Evolutionary conservation across 2,329 filamentous ascomycete genomes (phyloP), one percentile per base, ranked within the genome.

Genomic region (Chaetomium globosum): DNA sequence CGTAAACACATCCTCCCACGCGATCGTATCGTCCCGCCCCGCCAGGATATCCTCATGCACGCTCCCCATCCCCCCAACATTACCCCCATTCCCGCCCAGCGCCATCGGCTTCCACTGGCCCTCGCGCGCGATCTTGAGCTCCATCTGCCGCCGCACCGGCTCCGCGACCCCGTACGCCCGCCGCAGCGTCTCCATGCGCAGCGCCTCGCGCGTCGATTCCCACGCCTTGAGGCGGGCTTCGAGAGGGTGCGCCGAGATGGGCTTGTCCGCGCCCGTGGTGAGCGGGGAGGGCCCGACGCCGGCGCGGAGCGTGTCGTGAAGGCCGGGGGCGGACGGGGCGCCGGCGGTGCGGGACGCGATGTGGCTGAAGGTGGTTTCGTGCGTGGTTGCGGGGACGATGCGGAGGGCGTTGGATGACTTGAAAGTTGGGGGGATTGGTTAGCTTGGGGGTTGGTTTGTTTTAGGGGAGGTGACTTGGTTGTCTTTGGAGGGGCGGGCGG

Each of bases 1-100:
- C 23, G 85, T 87, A 76, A 89, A 98, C 23, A 99, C 87, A 81
- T 98, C 95, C 83, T 99, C 95, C 95, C 95, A 99, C 9, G 84
- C 87, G 72, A 96, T 82, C 73, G 86, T 89, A 31, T 85, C 80
- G 76, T 98, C 95, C 74, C 88, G 82, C 4, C 93, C 93, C 67
- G 84, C 85, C 74, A 99, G 80, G 69, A 99, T 92, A 77, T 98
- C 94, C 81, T 92, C 91, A 80, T 97, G 93, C 59, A 98, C 83
- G 74, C 87, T 87, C 12, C 85, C 83, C 56, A 81, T 69, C 72
- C 69, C 78, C 3, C 48, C 31, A 5, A 12, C 30, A 71, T 6
- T 21, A 71, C 75, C 80, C 60, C n/a, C n/a, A n/a, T n/a, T n/a
- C n/a, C 81, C 87, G 53, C 87, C 84, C 63, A 96, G 81, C 54